phyloP scores from a whole-genome alignment of 2,329 filamentous ascomycete species.

The Botrytis cinerea region DNA sequence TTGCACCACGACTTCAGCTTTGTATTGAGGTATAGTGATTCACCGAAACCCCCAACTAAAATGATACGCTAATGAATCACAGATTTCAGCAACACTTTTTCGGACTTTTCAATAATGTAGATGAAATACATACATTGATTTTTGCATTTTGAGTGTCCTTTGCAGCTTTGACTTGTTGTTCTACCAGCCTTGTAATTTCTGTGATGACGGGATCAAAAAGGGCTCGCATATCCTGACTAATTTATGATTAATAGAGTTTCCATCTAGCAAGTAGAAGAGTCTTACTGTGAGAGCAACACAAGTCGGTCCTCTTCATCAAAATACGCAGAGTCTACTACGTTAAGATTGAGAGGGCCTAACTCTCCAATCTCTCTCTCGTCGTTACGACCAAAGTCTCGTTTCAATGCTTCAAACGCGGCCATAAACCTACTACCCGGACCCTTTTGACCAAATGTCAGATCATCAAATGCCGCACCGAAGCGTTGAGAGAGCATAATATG shows the following conservation, averaged over 20 bases:
- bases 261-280: background rate
- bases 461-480: constrained; percentile 31
- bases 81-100: too few species aligned
- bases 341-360: constrained; percentile 28
- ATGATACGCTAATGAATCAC: constrained; percentile 27
- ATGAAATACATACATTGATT: constrained; percentile 28
- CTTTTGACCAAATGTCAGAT: constrained; percentile 27
- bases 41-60: constrained; percentile 30
- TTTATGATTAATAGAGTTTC: too few species aligned
- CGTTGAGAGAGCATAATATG: constrained; percentile 30
- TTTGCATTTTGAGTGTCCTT: constrained; percentile 19
- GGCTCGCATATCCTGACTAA: constrained; percentile 29
- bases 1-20: constrained; percentile 30
- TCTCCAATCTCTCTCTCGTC: constrained; percentile 26
- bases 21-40: constrained; percentile 31
- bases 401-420: constrained; percentile 28
- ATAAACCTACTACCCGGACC: constrained; percentile 34
- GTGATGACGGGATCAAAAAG: constrained; percentile 36
- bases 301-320: constrained; percentile 29
- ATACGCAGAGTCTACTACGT: constrained; percentile 27
- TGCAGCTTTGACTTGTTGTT: constrained; percentile 30
- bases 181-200: constrained; percentile 30
- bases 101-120: too few species aligned
- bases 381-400: constrained; percentile 29
- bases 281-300: constrained; percentile 32